Evolutionary conservation across 495 filamentous ascomycete species (phyloP).

Genomic region (Hypoxylon lienhwacheense): DNA sequence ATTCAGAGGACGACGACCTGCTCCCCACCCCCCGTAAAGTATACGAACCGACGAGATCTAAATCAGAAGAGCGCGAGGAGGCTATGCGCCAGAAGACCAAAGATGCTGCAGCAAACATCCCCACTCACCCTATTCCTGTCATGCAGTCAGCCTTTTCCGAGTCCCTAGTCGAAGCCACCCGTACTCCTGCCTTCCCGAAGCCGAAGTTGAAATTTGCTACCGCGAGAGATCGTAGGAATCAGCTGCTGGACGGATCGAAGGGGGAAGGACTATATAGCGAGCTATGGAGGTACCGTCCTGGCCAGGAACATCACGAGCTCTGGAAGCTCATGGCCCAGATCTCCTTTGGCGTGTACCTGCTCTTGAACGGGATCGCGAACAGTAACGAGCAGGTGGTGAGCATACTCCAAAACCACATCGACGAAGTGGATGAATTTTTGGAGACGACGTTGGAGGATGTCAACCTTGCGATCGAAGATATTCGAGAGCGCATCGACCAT

Average conservation of each 20-base stretch:
- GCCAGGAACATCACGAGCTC: constrained; percentile 74
- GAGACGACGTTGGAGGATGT: constrained; percentile 85
- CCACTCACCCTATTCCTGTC: constrained; percentile 74
- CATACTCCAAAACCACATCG: constrained; percentile 89
- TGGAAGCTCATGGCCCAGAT: constrained; percentile 92
- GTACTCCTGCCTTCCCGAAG: constrained; percentile 45
- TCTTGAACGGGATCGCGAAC: constrained; percentile 83
- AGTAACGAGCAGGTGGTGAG: constrained; percentile 82
- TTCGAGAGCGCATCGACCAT: constrained; percentile 71
- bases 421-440: constrained; percentile 89
- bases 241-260: constrained; percentile 67
- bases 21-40: constrained; percentile 29
- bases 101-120: constrained; percentile 44
- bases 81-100: constrained; percentile 36
- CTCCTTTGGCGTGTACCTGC: constrained; percentile 86
- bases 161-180: constrained; percentile 75
- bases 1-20: constrained; percentile 39
- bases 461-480: constrained; percentile 72
- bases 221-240: constrained; percentile 66
- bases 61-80: constrained; percentile 22
- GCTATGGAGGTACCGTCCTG: constrained; percentile 70
- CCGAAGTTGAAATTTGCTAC: constrained; percentile 60
- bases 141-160: constrained; percentile 95
- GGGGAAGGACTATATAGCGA: constrained; percentile 63
- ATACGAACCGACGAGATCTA: constrained; percentile 15